phyloP scores from a whole-genome alignment of 2,329 filamentous ascomycete species.

The Talaromyces amestolkiae region DNA sequence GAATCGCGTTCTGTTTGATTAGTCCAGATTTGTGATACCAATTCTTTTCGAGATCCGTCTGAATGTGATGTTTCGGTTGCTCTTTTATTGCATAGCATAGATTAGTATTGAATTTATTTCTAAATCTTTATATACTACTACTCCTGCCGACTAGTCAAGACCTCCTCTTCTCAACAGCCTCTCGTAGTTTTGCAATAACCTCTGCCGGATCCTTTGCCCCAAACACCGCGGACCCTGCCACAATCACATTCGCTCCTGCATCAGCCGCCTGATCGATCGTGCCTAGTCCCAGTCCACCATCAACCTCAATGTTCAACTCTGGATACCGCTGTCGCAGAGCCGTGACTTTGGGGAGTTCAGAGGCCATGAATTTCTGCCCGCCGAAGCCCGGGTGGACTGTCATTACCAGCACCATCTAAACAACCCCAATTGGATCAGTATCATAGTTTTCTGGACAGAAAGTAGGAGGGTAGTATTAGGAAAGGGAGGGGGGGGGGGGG shows the following conservation, averaged over 20 bases:
- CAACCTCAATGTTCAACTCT: slow-evolving; percentile 93
- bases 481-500: background rate
- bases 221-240: slow-evolving; percentile 94
- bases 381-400: slow-evolving; percentile 97
- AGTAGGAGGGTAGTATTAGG: too few relatives aligned
- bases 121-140: too few relatives aligned
- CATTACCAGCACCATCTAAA: slow-evolving; percentile 96
- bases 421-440: background rate
- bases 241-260: slow-evolving; percentile 95
- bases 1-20: slow-evolving; percentile 1
- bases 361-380: slow-evolving; percentile 97
- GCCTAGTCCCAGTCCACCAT: slow-evolving; percentile 81
- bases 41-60: background rate
- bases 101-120: background rate
- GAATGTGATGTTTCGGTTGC: background rate
- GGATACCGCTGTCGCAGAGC: slow-evolving; percentile 82
- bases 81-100: background rate
- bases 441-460: too few relatives aligned
- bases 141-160: background rate
- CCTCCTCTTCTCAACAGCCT: slow-evolving; percentile 68
- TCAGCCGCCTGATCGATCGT: slow-evolving; percentile 94
- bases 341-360: slow-evolving; percentile 88
- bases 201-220: slow-evolving; percentile 83
- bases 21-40: slow-evolving; percentile 13
- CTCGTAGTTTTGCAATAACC: slow-evolving; percentile 77